Base-by-base conservation (phyloP, 2,329 filamentous ascomycete species). In the Aureobasidium sp. region DNA sequence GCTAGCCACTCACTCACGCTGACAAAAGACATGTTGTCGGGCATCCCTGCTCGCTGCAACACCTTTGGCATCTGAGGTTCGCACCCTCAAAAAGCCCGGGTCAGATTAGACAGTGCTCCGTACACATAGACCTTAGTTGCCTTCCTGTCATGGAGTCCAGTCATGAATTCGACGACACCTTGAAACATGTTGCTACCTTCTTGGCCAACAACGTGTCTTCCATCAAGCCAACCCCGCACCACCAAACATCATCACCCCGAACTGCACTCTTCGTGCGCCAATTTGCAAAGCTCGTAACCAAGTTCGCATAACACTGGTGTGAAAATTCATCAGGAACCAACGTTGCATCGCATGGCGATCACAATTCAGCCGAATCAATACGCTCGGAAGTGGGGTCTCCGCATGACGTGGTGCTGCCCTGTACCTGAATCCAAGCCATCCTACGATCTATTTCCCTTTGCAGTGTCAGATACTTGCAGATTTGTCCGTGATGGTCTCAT, bases 371-470 rank as follows among this genome's bases (percentile, higher is more conserved):
- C 41, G 41, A 45, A 8, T 45, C 27, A 45, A 45, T 14, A 24
- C 29, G 41, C 27, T 45, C 41, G 41, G 41, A 45, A 22, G 41
- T 45, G 41, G 41, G 41, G 41, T 45, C 41, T 37, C 44, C 44
- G 30, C 44, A 48, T 48, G 48, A 51, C 37, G 48, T 51, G n/a
- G 14, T 12, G 24, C 22, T 19, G 12, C n/a, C 12, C n/a, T 51
- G 48, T 51, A 14, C 48, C 48, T 51, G 48, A 17, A 51, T 51
- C 48, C 27, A 32, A 35, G 41, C 25, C 24, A 16, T 51, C 38
- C 19, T 30, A 27, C 48, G 41, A 45, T 45, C 41, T 24, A 45
- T 45, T 45, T 45, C 41, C 41, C 5, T 24, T 22, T 45, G 41
- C 12, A 45, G 41, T 22, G 29, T 6, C 24, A 8, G n/a, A 11